Evolutionary conservation across 768 basidiomycete genomes (phyloP), one percentile per base, ranked within the genome.

Genomic region (Tephrocybe sp.): DNA sequence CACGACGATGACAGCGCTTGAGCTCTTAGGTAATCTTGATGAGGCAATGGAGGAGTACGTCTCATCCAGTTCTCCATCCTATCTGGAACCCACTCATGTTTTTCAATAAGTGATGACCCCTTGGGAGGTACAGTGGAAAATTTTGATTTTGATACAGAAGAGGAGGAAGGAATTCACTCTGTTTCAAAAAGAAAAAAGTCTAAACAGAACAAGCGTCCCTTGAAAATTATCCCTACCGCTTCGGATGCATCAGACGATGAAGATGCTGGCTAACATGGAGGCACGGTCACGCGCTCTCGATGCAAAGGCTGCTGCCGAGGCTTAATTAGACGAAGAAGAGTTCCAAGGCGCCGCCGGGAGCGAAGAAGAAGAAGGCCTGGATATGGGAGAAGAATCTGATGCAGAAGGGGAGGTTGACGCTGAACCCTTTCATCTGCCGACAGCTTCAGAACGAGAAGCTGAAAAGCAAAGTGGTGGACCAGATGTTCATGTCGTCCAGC

Each of bases 261-360:
- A 27, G 27, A 93, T 89, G 6, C 82, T 83, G 69, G 79, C 78
- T 21, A 93, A 92, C 60, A 90, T 93, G 78, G 91, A 88, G 55
- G 80, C 83, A 30, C 84, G 83, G 22, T 92, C 91, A 37, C 82
- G 82, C 47, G 88, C 87, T 44, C 67, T 92, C 42, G 91, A 93
- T 57, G 83, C 76, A 18, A 70, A 77, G 55, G 83, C 82, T 5
- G 77, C 75, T 21, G 81, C 70, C 9, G 88, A 92, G 49, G 89
- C 85, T 2, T 80, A 81, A 61, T 69, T 89, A 22, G 87, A 88
- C 58, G 64, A 75, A 0, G 79, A 83, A 58, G 89, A 92, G 59
- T 64, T 83, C 42, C 82, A 81, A 42, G 85, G 77, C 1, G 83
- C 70, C 15, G 62, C 69, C 9, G 77, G 57, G 22, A 75, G 65